These are phyloP conservation scores for Calonectria multiphialidica DNA, from an alignment of 2,329 filamentous ascomycete genomes.

Conservation along the genomic window DNA sequence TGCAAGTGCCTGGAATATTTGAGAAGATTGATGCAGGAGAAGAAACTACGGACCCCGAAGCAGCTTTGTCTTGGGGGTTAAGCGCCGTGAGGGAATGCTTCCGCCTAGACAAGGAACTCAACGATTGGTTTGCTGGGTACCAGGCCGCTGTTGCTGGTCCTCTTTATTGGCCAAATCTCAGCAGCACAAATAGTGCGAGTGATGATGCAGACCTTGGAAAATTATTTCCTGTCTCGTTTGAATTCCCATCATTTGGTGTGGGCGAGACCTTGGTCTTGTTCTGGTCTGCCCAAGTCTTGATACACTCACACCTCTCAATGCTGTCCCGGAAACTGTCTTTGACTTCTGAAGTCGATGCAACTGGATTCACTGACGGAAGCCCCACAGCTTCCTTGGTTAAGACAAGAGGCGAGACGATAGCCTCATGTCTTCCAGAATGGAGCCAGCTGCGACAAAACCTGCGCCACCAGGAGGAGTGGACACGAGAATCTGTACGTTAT, in stretches of 20 bases:
- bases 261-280: slow-evolving; percentile 19
- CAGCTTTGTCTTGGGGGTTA: neutral
- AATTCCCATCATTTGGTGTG: slow-evolving; percentile 13
- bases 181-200: neutral
- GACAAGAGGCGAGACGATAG: no score
- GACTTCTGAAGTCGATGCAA: neutral
- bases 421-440: neutral
- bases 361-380: neutral
- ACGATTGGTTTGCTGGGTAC: slow-evolving; percentile 5
- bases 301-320: neutral
- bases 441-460: neutral
- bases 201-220: slow-evolving; percentile 11
- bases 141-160: neutral
- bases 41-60: neutral
- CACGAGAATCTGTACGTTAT: neutral
- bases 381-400: neutral
- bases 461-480: neutral
- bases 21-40: neutral
- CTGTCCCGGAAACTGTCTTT: neutral
- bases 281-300: slow-evolving; percentile 15
- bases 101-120: neutral
- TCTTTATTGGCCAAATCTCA: slow-evolving; percentile 19
- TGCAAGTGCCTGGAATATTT: neutral
- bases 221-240: slow-evolving; percentile 15
- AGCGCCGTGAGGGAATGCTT: neutral